Evolutionary conservation across 345 rosid genomes (phyloP).

Genomic region (Salix purpurea): DNA sequence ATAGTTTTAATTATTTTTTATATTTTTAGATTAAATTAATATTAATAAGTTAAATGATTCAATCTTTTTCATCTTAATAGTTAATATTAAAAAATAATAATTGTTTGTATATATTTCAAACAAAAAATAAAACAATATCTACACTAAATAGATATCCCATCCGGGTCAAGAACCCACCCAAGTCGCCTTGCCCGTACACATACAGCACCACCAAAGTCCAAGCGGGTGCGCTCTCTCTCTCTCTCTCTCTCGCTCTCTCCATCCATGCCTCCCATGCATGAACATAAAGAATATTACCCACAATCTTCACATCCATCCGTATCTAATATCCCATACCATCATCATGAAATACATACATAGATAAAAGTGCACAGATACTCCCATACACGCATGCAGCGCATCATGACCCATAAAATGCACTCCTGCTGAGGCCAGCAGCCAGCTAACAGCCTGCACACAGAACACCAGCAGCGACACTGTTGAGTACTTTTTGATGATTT

Average conservation of each 20-base stretch:
- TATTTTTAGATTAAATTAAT: no score
- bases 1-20: no score
- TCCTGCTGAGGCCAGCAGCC: not conserved
- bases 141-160: not conserved
- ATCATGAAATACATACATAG: not conserved
- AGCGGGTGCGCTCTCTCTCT: not conserved
- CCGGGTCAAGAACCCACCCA: conserved; percentile 1
- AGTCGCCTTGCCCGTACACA: not conserved
- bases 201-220: not conserved
- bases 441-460: not conserved
- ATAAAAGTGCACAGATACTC: not conserved
- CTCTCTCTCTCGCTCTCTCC: not conserved
- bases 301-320: not conserved
- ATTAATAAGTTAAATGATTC: no score
- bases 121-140: no score
- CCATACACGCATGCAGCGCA: conserved; percentile 4
- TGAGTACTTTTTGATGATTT: not conserved
- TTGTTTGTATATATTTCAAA: no score
- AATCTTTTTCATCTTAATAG: no score
- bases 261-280: conserved; percentile 8
- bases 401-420: not conserved
- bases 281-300: no score
- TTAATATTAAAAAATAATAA: no score
- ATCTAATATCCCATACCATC: not conserved
- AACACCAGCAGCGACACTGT: not conserved